These are phyloP conservation scores for Dictyostelium capitatum DNA, from an alignment of 78 protist species.

Conservation along the genomic window DNA sequence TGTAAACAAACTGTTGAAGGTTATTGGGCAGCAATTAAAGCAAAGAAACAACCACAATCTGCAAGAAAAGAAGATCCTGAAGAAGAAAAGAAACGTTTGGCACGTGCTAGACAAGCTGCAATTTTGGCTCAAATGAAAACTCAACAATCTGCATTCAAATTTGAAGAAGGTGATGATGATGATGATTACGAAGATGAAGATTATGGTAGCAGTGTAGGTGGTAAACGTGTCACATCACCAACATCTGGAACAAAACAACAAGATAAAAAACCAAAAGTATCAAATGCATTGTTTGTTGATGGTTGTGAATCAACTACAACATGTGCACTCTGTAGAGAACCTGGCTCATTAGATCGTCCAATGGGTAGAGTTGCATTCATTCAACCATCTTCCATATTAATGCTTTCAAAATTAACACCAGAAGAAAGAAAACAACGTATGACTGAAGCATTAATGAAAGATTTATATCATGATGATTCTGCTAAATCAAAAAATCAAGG, in stretches of 20 bases:
- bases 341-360: slow-evolving; percentile 65
- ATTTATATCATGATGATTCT: not conserved
- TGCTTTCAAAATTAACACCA: slow-evolving; percentile 50
- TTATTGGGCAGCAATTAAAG: slow-evolving; percentile 68
- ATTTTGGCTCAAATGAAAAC: slow-evolving; percentile 81
- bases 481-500: no score
- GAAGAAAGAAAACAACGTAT: slow-evolving; percentile 68
- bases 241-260: not conserved
- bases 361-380: slow-evolving; percentile 80
- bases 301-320: slow-evolving; percentile 30
- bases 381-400: slow-evolving; percentile 61
- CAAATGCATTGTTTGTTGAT: slow-evolving; percentile 61
- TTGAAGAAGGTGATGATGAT: slow-evolving; percentile 73
- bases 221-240: not conserved
- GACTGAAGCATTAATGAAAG: slow-evolving; percentile 59
- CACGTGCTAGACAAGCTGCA: slow-evolving; percentile 69
- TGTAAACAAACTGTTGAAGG: slow-evolving; percentile 63
- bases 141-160: slow-evolving; percentile 77
- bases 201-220: not conserved
- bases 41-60: slow-evolving; percentile 61
- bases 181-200: slow-evolving; percentile 48
- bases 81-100: slow-evolving; percentile 68
- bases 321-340: slow-evolving; percentile 73
- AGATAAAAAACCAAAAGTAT: slow-evolving; percentile 16
- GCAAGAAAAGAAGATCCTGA: slow-evolving; percentile 51